A percentile compares a stretch with the other conserved stretches of the same genome.
These are phyloP conservation scores for Phytophthora citrophthora DNA, from an alignment of 352 stramenopile genomes.

Conservation along the genomic window DNA sequence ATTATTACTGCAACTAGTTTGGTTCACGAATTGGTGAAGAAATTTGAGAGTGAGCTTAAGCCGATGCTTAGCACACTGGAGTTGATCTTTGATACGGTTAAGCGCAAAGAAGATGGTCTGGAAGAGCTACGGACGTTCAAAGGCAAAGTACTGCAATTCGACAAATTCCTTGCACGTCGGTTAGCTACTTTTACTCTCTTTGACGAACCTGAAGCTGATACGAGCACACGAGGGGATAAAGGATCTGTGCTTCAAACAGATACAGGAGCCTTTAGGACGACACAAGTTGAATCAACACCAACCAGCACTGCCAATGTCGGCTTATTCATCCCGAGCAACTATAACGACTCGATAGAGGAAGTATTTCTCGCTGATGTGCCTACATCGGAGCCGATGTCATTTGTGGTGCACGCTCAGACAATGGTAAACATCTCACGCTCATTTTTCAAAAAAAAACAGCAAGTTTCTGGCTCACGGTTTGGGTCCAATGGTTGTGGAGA, in stretches of 20 bases:
- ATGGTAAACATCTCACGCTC: constrained; percentile 10
- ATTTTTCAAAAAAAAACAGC: constrained; percentile 29
- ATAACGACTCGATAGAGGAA: constrained; percentile 36
- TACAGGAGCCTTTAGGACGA: neutral
- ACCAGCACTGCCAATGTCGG: constrained; percentile 21
- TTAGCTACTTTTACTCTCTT: neutral
- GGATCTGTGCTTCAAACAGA: neutral
- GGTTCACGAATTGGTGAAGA: constrained; percentile 18
- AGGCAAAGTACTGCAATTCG: constrained; percentile 8
- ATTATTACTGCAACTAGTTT: neutral
- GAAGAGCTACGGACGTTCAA: constrained; percentile 25
- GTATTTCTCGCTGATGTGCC: constrained; percentile 35
- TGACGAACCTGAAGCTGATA: neutral
- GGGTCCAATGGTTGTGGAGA: neutral
- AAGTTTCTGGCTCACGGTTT: constrained; percentile 8
- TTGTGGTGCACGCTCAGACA: constrained; percentile 21
- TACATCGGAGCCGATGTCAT: constrained; percentile 14
- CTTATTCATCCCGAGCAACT: constrained; percentile 37
- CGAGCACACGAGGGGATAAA: neutral
- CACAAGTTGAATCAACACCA: neutral
- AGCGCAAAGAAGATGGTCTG: constrained; percentile 2
- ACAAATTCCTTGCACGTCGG: constrained; percentile 6
- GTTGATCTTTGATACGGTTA: constrained; percentile 10
- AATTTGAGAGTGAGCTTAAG: constrained; percentile 18
- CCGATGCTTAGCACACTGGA: constrained; percentile 9